Evolutionary conservation across 1,139 yeast species (phyloP), one percentile per base, ranked within the genome.

Genomic region (Yamadazyma oceani): DNA sequence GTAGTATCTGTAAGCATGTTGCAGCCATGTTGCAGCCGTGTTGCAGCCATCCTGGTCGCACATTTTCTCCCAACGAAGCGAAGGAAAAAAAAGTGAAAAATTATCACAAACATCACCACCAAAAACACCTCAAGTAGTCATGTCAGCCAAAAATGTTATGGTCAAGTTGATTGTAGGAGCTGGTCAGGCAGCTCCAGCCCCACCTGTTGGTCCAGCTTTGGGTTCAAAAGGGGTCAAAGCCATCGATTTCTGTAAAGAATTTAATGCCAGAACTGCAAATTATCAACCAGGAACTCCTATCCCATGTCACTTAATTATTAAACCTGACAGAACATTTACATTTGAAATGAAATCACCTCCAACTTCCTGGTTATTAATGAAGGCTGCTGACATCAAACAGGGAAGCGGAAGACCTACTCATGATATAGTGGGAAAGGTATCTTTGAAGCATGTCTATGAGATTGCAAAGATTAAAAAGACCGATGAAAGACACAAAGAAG

Each of bases 161-260:
- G 89, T 92, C 41, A 92, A 90, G 63, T 78, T 92, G 48, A 82
- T 92, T 41, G 97, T 92, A 4, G 96, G 94, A n/a, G 98, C 98
- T 4, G 97, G 97, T 6, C 89, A 89, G 60, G 99, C 99, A 0
- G 94, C 97, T 1, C 98, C 99, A 30, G 85, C 96, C 1, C 99
- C 99, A 25, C 99, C 99, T 5, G 97, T 92, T 16, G 98, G 99
- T 48, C 99, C 99, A 27, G 98, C 98, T 0, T 72, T 92, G 40
- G 99, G 98, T 49, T 92, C 98, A 43, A 90, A 92, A 61, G 99
- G 98, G 69, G 96, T 92, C 40, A 94, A 94, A 62, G 97, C 98
- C 46, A 94, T 92, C 55, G 98, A 94, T 62, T 92, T 92, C 57
- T 92, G 98, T 70, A 94, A 92, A 64, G 97, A 92, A 62, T 94